A percentile compares a stretch with the other conserved stretches of the same genome.
phyloP scores from a whole-genome alignment of 495 filamentous ascomycete species.

The Margaritispora aquatica region DNA sequence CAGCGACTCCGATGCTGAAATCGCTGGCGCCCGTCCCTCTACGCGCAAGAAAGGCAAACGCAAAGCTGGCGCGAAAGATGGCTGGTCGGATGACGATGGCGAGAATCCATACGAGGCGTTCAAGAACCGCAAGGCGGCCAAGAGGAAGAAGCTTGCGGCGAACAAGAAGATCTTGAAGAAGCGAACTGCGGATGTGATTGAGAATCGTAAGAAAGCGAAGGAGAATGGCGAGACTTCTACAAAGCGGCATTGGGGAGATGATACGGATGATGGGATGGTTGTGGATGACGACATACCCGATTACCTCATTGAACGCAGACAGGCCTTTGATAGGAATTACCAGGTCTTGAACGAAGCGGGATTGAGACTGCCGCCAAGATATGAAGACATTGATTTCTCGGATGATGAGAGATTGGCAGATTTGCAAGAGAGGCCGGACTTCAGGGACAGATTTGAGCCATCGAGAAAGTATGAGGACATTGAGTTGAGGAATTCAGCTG shows the following conservation, averaged over 20 bases:
- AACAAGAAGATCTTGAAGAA: conserved; percentile 24
- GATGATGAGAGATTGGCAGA: conserved; percentile 66
- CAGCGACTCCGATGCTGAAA: conserved; percentile 1
- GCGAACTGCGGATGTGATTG: conserved; percentile 21
- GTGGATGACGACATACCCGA: conserved; percentile 33
- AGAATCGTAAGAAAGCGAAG: conserved; percentile 6
- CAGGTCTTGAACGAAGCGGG: conserved; percentile 59
- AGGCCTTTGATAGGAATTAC: conserved; percentile 48
- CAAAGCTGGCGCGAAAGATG: conserved; percentile 26
- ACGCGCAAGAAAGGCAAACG: conserved; percentile 12
- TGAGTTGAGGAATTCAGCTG: conserved; percentile 65
- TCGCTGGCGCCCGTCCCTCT: background rate
- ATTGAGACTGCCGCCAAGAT: conserved; percentile 72
- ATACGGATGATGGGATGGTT: conserved; percentile 22
- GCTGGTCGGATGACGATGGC: conserved; percentile 37
- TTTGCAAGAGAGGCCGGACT: conserved; percentile 63
- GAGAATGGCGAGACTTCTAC: conserved; percentile 12
- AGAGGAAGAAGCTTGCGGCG: conserved; percentile 16
- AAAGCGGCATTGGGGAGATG: conserved; percentile 14
- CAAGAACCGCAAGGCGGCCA: conserved; percentile 26
- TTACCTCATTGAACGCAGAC: conserved; percentile 45
- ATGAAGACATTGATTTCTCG: conserved; percentile 78
- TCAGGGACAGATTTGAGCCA: conserved; percentile 51
- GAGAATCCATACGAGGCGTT: conserved; percentile 29
- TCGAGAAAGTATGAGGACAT: conserved; percentile 69